These are phyloP conservation scores for Suillus sp. DNA, from an alignment of 768 basidiomycete genomes.

Conservation along the genomic window DNA sequence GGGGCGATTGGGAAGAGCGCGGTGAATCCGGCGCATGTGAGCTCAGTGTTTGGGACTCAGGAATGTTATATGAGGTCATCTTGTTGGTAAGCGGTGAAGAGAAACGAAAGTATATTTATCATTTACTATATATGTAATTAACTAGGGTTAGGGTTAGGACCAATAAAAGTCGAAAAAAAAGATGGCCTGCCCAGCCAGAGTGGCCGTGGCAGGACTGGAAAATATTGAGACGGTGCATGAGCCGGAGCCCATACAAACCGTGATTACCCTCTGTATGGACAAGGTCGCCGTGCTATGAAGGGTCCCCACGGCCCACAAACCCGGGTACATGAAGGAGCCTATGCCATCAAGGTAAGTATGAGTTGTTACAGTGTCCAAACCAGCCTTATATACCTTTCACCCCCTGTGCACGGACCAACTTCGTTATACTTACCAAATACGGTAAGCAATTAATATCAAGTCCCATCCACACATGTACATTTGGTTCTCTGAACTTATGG, in stretches of 20 bases:
- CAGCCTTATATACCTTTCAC: slow-evolving; percentile 32
- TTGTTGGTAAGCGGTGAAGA: background rate
- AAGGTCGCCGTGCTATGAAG: slow-evolving; percentile 28
- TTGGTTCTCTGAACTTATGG: slow-evolving; percentile 18
- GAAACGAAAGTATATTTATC: background rate
- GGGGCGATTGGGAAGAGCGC: slow-evolving; percentile 71
- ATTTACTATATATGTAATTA: slow-evolving; percentile 11
- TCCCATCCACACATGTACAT: background rate
- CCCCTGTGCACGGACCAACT: slow-evolving; percentile 29
- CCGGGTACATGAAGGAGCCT: slow-evolving; percentile 50
- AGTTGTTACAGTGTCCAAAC: slow-evolving; percentile 15
- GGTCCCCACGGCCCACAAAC: slow-evolving; percentile 51
- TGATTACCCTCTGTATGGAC: slow-evolving; percentile 37
- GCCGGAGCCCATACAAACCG: slow-evolving; percentile 46
- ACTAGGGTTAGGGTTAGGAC: slow-evolving; percentile 36
- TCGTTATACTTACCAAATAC: background rate
- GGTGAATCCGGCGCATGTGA: slow-evolving; percentile 50
- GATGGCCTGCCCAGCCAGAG: slow-evolving; percentile 40
- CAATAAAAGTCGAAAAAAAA: slow-evolving; percentile 16
- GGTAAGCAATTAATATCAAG: background rate
- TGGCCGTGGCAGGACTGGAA: slow-evolving; percentile 45
- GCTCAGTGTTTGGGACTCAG: slow-evolving; percentile 1
- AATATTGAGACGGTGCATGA: slow-evolving; percentile 50
- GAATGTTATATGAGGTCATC: slow-evolving; percentile 19
- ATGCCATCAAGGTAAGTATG: slow-evolving; percentile 65